Percentiles rank a stretch among this genome's conserved stretches.
phyloP scores from a whole-genome alignment of 352 stramenopile genomes.

The Phytopythium aichiense region DNA sequence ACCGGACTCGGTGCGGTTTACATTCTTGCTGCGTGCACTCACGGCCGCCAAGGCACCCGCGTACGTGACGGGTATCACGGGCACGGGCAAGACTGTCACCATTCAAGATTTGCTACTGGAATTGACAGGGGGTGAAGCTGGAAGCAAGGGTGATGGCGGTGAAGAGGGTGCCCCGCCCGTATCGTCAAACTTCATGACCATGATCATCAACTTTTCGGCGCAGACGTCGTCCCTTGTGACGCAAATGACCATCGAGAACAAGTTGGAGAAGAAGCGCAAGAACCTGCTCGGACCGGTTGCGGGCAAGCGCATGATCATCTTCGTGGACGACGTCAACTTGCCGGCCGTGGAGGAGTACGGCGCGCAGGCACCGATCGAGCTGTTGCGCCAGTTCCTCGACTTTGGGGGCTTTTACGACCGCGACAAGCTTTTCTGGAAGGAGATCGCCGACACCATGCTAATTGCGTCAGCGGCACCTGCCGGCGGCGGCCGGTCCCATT shows the following conservation, averaged over 20 bases:
- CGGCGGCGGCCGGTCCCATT: constrained; percentile 79
- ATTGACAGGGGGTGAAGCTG: constrained; percentile 22
- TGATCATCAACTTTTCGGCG: constrained; percentile 90
- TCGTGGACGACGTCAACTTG: constrained; percentile 96
- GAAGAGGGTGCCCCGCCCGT: constrained; percentile 18
- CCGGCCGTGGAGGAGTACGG: constrained; percentile 93
- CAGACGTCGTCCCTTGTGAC: constrained; percentile 90
- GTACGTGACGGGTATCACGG: constrained; percentile 88
- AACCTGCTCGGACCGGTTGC: constrained; percentile 89
- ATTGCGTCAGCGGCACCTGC: constrained; percentile 89
- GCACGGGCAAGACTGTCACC: constrained; percentile 88
- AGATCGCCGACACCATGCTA: constrained; percentile 92
- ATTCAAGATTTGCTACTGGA: constrained; percentile 74
- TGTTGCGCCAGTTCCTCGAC: constrained; percentile 93
- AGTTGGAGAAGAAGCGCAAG: constrained; percentile 95
- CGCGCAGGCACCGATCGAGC: constrained; percentile 91
- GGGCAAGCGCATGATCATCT: constrained; percentile 89
- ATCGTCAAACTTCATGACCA: constrained; percentile 60
- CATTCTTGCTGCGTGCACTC: constrained; percentile 48
- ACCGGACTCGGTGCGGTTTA: constrained; percentile 68
- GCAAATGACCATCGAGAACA: constrained; percentile 89
- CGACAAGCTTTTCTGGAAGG: constrained; percentile 97
- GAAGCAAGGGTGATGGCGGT: constrained; percentile 12
- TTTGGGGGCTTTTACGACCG: constrained; percentile 96
- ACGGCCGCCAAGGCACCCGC: constrained; percentile 66